A percentile compares a stretch with the other conserved stretches of the same genome.
Conservation (phyloP, 176 grass and related monocot species). For the Otatea glauca region DNA sequence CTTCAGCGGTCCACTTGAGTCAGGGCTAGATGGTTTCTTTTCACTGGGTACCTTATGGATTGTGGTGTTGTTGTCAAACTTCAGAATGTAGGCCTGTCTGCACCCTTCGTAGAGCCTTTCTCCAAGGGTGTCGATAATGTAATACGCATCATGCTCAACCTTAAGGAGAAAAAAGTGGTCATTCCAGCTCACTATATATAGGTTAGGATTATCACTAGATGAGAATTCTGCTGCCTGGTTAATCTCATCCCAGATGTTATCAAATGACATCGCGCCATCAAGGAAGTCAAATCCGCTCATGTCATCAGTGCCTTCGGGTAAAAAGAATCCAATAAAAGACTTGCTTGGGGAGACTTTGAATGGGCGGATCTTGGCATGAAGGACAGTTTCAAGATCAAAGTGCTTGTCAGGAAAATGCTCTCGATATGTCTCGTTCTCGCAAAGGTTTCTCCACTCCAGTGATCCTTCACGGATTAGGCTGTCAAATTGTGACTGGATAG, state of each 20-base stretch:
- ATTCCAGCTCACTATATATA: slow-evolving; percentile 96
- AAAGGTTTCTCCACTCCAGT: slow-evolving; percentile 85
- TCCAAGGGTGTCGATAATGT: slow-evolving; percentile 89
- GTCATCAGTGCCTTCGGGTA: slow-evolving; percentile 52
- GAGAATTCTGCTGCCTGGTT: slow-evolving; percentile 37
- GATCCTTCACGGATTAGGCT: slow-evolving; percentile 82
- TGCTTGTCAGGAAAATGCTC: slow-evolving; percentile 79
- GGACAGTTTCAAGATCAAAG: slow-evolving; percentile 95
- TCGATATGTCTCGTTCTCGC: slow-evolving; percentile 49
- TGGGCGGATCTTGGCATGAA: slow-evolving; percentile 66
- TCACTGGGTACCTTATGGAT: slow-evolving; percentile 48
- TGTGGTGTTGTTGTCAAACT: slow-evolving; percentile 50
- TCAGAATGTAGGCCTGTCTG: slow-evolving; percentile 86
- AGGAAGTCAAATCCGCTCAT: slow-evolving; percentile 57
- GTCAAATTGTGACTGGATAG: slow-evolving; percentile 75
- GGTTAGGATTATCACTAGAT: slow-evolving; percentile 44
- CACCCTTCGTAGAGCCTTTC: slow-evolving; percentile 91
- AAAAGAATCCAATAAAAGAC: slow-evolving; percentile 82
- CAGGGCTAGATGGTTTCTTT: slow-evolving; percentile 42
- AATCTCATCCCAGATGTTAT: slow-evolving; percentile 82
- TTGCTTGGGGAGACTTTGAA: slow-evolving; percentile 51
- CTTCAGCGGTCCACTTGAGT: slow-evolving; percentile 54
- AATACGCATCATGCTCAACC: slow-evolving; percentile 71
- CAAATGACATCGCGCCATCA: slow-evolving; percentile 68
- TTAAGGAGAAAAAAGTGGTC: slow-evolving; percentile 97